Evolutionary conservation across 2,329 filamentous ascomycete species (phyloP).

Genomic region (Colletotrichum trifolii): DNA sequence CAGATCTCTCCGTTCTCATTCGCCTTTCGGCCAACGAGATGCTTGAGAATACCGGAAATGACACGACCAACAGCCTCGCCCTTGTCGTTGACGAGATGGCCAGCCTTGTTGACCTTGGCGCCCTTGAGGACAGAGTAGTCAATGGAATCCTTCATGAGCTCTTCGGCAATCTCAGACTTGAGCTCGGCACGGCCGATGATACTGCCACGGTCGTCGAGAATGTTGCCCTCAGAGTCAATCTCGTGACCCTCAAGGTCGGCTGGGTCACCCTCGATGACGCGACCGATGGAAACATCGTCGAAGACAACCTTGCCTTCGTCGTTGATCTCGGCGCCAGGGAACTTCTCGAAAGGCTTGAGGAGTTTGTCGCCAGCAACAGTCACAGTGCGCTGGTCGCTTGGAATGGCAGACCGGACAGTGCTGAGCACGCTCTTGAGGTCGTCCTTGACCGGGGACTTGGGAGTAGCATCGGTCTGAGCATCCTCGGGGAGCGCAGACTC

Average conservation of each 20-base stretch:
- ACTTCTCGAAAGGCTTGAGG: constrained; percentile 48
- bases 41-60: constrained; percentile 70
- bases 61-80: constrained; percentile 70
- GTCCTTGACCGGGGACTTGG: constrained; percentile 27
- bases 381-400: constrained; percentile 27
- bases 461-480: not conserved
- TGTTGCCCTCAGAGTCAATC: constrained; percentile 50
- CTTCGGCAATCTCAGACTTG: constrained; percentile 45
- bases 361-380: constrained; percentile 34
- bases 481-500: not conserved
- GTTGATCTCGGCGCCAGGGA: constrained; percentile 48
- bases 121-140: constrained; percentile 64
- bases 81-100: constrained; percentile 66
- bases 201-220: constrained; percentile 50
- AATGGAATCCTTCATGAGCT: constrained; percentile 42
- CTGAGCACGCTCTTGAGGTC: constrained; percentile 25
- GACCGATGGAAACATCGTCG: constrained; percentile 49
- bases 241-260: constrained; percentile 48
- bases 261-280: constrained; percentile 51
- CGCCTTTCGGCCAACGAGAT: constrained; percentile 71
- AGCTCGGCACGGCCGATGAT: constrained; percentile 48
- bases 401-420: constrained; percentile 30
- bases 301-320: constrained; percentile 51
- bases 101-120: constrained; percentile 68
- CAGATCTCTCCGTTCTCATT: constrained; percentile 77